Evolutionary conservation across 768 basidiomycete genomes (phyloP), one percentile per base, ranked within the genome.

Genomic region (Stropharia rugosoannulata): DNA sequence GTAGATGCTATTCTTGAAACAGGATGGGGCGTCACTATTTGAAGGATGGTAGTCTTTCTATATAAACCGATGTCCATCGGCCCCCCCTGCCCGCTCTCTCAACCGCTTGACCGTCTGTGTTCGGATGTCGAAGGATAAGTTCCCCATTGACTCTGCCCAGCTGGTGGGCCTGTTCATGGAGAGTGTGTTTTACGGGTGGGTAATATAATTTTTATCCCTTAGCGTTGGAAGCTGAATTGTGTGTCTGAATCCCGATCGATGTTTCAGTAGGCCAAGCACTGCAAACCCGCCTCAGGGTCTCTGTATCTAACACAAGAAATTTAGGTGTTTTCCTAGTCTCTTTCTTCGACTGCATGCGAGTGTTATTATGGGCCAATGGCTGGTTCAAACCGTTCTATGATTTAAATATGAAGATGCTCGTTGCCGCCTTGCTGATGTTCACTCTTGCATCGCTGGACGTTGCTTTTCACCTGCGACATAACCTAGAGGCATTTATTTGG

Each of bases 131-230:
- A 62, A 59, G 3, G 49, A 49, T 19, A 56, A 45, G 39, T 62
- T 74, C 54, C 70, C 70, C 1, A 70, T 70, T 22, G 72, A 71
- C 54, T 64, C 70, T 13, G 75, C 75, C 32, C 72, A 75, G 60
- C 60, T 75, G 27, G 73, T 76, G 13, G 75, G 65, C 16, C 56
- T 75, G 19, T 76, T 77, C 65, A 71, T 75, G 68, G 75, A 74
- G 52, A 68, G 67, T 49, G 68, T 77, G 27, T 70, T 73, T 41
- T 76, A 71, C 60, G 73, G 72, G 68, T 70, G 58, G 60, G 68
- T 62, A 18, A 3, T 8, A 32, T 29, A 36, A 16, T 22, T 8
- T 18, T 43, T 16, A 11, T 5, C 16, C 42, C 7, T 43, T n/a
- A 19, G 22, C 42, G 4, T 3, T 19, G 29, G 29, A 6, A 32